Conservation (phyloP, 768 basidiomycete species). For the Suillus clintonianus region DNA sequence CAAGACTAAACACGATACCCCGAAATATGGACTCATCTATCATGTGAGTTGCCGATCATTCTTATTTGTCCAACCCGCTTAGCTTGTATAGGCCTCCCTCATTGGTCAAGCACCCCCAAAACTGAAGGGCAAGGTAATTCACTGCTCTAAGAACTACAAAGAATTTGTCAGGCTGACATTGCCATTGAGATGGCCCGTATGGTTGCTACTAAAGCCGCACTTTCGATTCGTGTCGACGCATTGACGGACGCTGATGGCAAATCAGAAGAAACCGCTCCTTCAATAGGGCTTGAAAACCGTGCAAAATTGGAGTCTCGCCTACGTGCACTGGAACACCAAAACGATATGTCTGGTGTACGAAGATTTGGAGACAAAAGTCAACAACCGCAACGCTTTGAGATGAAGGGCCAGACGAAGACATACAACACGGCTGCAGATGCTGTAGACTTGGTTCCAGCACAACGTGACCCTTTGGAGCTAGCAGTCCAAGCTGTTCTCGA, state of each 20-base stretch:
- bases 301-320: slow-evolving; percentile 94
- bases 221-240: slow-evolving; percentile 97
- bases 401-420: slow-evolving; percentile 72
- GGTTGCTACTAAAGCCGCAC: slow-evolving; percentile 97
- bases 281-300: slow-evolving; percentile 91
- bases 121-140: slow-evolving; percentile 88
- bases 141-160: slow-evolving; percentile 1
- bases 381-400: slow-evolving; percentile 81
- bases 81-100: slow-evolving; percentile 70
- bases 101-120: slow-evolving; percentile 98
- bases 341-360: slow-evolving; percentile 71
- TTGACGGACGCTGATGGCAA: slow-evolving; percentile 92
- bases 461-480: slow-evolving; percentile 74
- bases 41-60: slow-evolving; percentile 58
- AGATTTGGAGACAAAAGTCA: slow-evolving; percentile 60
- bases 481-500: slow-evolving; percentile 77
- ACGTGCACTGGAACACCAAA: slow-evolving; percentile 83
- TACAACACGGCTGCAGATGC: slow-evolving; percentile 90
- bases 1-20: slow-evolving; percentile 91
- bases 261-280: slow-evolving; percentile 76
- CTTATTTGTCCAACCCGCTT: slow-evolving; percentile 4
- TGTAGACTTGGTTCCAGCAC: slow-evolving; percentile 82
- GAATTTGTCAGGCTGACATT: slow-evolving; percentile 1
- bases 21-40: slow-evolving; percentile 99
- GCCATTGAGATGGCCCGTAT: slow-evolving; percentile 89